Base-by-base conservation (phyloP, 108 stramenopile genomes). In the Pelagomonas calceolata region DNA sequence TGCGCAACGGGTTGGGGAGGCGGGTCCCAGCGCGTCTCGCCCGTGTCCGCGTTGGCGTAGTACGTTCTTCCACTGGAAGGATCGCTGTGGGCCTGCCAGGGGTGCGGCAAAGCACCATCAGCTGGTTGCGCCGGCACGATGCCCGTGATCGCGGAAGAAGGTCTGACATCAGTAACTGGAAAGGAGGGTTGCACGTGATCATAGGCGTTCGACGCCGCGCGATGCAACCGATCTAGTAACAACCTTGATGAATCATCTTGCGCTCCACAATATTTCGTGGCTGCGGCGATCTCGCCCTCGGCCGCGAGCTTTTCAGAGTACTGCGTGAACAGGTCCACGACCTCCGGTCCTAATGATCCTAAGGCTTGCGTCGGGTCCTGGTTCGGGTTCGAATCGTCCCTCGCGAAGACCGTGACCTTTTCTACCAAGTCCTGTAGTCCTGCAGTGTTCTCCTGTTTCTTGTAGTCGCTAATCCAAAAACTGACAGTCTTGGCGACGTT, bases 361-460 rank as follows among this genome's bases (percentile, higher is more conserved):
- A 68, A 63, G 63, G 78, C 44, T 12, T 75, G 64, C 34, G 80
- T 75, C 9, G 84, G 80, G 33, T 85, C 88, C 26, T 82, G 64
- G 26, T 91, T 90, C n/a, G n/a, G n/a, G 39, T 12, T 12, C 9
- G 9, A 10, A 29, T 77, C 51, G 33, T 73, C 80, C 69, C 88
- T 81, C 30, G 81, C 80, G 70, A 92, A 94, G 34, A 96, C 82
- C 67, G 91, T 79, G 31, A 93, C 90, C 78, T 94, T 94, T 69
- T 93, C 86, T 44, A 92, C 89, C 70, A 94, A 94, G 33, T 94
- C 85, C 43, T 96, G 93, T 44, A 96, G 82, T 14, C 90, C 87
- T 68, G 81, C n/a, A 30, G 90, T 67, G 77, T 90, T 84, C 32
- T 76, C 70, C 80, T 70, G 68, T 46, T 70, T 76, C 36, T 77